Conservation (phyloP, 73 alveolate genomes). For the Uronychia binucleata region DNA sequence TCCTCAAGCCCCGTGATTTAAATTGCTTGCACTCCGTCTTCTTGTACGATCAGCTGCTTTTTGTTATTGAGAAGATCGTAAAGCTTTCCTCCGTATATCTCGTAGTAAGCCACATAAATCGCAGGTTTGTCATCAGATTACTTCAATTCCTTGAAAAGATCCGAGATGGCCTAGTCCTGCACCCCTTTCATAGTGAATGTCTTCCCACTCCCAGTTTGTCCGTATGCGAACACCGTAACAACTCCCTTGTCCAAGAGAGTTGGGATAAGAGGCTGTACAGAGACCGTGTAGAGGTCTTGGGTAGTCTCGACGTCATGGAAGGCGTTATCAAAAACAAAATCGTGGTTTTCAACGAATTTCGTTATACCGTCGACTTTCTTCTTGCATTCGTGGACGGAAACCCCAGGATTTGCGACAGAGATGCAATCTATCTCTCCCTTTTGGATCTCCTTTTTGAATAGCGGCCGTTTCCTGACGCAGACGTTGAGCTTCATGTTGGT, state of each 20-base stretch:
- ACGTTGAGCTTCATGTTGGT: constrained; percentile 84
- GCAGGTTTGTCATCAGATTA: not conserved
- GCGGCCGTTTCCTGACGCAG: constrained; percentile 97
- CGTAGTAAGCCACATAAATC: constrained; percentile 55
- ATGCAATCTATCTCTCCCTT: constrained; percentile 96
- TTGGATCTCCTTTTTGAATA: constrained; percentile 82
- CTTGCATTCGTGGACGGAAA: constrained; percentile 91
- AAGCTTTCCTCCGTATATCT: constrained; percentile 95
- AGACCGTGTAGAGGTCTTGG: constrained; percentile 65
- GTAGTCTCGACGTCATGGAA: constrained; percentile 85
- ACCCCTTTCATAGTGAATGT: constrained; percentile 73
- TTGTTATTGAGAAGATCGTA: constrained; percentile 93
- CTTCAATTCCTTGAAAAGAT: not conserved
- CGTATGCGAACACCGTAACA: constrained; percentile 69
- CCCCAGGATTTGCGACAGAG: constrained; percentile 91
- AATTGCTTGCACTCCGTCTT: constrained; percentile 67
- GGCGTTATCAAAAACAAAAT: constrained; percentile 89
- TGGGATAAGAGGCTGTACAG: constrained; percentile 71
- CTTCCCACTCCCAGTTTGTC: constrained; percentile 78
- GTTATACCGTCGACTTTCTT: constrained; percentile 97
- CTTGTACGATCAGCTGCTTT: constrained; percentile 82
- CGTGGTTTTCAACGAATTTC: constrained; percentile 91
- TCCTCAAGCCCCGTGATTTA: constrained; percentile 92
- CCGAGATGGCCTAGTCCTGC: constrained; percentile 50
- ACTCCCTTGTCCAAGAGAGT: constrained; percentile 66